Evolutionary conservation across 371 early-diverging fungal genomes (phyloP).

Genomic region (Conidiobolus incongruus): DNA sequence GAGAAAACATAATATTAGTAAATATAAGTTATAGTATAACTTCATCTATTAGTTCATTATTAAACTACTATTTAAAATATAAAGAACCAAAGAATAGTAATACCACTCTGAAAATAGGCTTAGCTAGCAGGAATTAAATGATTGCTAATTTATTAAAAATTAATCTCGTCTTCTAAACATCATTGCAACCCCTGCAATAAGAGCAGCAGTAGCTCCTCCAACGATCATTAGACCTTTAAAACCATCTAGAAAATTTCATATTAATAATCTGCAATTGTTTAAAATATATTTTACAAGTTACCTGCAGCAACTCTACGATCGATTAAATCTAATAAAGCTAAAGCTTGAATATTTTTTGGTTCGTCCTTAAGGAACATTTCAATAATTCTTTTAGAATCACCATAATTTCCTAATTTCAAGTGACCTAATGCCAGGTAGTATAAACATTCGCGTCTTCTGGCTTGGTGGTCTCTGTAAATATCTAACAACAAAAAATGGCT

Average conservation of each 20-base stretch:
- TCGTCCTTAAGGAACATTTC: conserved; percentile 57
- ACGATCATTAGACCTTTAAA: conserved; percentile 76
- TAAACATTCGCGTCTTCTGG: conserved; percentile 78
- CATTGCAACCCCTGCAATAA: neutral
- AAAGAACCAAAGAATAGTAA: too few relatives aligned
- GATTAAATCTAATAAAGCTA: conserved; percentile 43
- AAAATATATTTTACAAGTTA: conserved; percentile 11
- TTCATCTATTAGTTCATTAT: too few relatives aligned
- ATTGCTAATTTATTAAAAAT: too few relatives aligned
- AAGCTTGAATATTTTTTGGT: conserved; percentile 65
- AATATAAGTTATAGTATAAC: too few relatives aligned
- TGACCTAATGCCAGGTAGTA: conserved; percentile 83
- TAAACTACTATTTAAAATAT: too few relatives aligned
- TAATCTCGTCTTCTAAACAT: neutral
- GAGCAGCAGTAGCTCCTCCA: conserved; percentile 24
- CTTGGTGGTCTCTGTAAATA: conserved; percentile 59
- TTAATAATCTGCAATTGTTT: conserved; percentile 2
- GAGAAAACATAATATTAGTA: too few relatives aligned
- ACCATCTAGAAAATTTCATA: conserved; percentile 32
- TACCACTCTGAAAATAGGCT: too few relatives aligned
- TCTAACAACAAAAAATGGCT: conserved; percentile 18
- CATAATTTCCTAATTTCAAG: conserved; percentile 69
- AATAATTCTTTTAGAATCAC: conserved; percentile 52
- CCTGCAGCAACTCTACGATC: conserved; percentile 64
- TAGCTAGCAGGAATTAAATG: too few relatives aligned